Evolutionary conservation across 2,329 filamentous ascomycete genomes (phyloP).

Genomic region (Scortechinia acanthostroma): DNA sequence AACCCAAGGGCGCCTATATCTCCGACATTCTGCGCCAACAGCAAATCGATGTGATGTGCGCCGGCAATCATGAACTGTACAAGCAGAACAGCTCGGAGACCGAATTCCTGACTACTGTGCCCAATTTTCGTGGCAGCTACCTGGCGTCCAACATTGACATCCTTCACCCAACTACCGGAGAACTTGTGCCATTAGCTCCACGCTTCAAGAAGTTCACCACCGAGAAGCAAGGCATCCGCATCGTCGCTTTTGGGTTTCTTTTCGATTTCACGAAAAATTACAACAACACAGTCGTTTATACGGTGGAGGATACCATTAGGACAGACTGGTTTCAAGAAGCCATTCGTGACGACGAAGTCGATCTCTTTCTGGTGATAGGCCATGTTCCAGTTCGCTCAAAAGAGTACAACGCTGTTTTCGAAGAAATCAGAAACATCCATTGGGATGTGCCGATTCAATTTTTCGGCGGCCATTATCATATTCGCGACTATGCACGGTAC

Average conservation of each 20-base stretch:
- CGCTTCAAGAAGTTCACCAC: constrained; percentile 86
- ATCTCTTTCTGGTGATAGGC: constrained; percentile 79
- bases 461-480: constrained; percentile 85
- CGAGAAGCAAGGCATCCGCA: constrained; percentile 75
- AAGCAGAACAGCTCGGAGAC: constrained; percentile 68
- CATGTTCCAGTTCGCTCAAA: constrained; percentile 77
- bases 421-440: constrained; percentile 68
- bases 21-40: constrained; percentile 82
- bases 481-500: constrained; percentile 75
- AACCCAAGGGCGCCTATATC: constrained; percentile 80
- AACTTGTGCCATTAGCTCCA: constrained; percentile 69
- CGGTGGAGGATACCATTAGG: constrained; percentile 72
- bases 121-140: constrained; percentile 74
- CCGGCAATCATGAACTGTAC: constrained; percentile 95
- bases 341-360: constrained; percentile 69
- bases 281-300: constrained; percentile 81
- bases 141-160: constrained; percentile 92
- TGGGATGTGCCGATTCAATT: constrained; percentile 83
- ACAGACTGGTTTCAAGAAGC: constrained; percentile 84
- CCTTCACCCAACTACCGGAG: constrained; percentile 62
- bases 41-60: constrained; percentile 74
- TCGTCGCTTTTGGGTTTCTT: constrained; percentile 87
- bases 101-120: constrained; percentile 75
- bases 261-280: constrained; percentile 89
- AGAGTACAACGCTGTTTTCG: constrained; percentile 73